Evolutionary conservation across 2,329 filamentous ascomycete species (phyloP), one percentile per base, ranked within the genome.

Genomic region (Teratosphaeria nubilosa): DNA sequence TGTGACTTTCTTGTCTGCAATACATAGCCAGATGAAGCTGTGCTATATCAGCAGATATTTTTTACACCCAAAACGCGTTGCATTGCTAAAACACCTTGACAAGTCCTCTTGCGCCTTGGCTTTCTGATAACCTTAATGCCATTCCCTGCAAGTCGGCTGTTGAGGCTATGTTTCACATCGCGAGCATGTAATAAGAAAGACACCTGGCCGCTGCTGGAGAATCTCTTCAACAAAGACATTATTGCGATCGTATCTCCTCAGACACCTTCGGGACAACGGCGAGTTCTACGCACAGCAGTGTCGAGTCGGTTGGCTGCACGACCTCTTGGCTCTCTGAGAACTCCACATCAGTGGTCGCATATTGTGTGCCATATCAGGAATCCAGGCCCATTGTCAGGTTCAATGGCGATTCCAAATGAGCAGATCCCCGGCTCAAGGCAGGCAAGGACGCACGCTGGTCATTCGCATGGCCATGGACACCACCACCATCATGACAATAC

Each of bases 401-500:
- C 62, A 16, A 65, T 67, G 65, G 61, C 63, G 30, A 20, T 10
- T 22, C 50, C 61, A 58, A 58, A 61, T 53, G 14, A 27, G 5
- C 56, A 56, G 25, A 34, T 27, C 30, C 24, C 55, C 37, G 56
- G 58, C 41, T 34, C 54, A 41, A 58, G 58, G 37, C 69, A 72
- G 57, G 66, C 64, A 50, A 64, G 69, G 51, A 59, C 63, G 25
- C 70, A 72, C 54, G 62, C 60, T 31, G 69, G 66, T 16, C 67
- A 68, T 53, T 66, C 65, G 11, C 71, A 72, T 62, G 79, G 81
- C 30, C 82, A 84, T 64, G 74, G 77, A 58, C 85, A 88, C 67
- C 85, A 89, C 71, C 88, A 92, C 68, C 86, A 91, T 70, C 88
- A 94, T 73, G 90, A 96, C 74, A 94, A 90, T 75, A 82, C 85